These are phyloP conservation scores for Alternaria gaisen DNA, from an alignment of 2,329 filamentous ascomycete genomes.

Conservation along the genomic window DNA sequence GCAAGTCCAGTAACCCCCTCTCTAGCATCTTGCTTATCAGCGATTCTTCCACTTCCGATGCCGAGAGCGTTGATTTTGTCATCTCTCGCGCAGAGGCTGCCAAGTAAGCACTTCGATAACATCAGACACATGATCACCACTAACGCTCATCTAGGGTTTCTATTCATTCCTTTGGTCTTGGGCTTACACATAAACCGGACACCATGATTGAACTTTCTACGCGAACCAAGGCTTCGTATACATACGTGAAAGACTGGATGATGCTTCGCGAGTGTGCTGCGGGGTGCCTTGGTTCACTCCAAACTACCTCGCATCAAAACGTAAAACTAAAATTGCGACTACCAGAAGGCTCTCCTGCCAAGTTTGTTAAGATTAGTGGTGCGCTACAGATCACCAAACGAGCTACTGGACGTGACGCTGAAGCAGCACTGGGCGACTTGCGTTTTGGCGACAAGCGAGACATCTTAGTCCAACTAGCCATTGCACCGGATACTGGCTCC, in stretches of 20 bases:
- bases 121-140: neutral
- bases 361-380: slow-evolving; percentile 98
- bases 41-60: slow-evolving; percentile 93
- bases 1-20: slow-evolving; percentile 93
- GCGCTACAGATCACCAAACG: slow-evolving; percentile 96
- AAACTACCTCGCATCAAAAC: slow-evolving; percentile 97
- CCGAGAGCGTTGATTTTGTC: slow-evolving; percentile 96
- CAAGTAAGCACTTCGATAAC: slow-evolving; percentile 69
- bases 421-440: slow-evolving; percentile 89
- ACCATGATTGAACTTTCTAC: slow-evolving; percentile 98
- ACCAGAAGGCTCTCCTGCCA: slow-evolving; percentile 94
- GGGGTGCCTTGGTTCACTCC: slow-evolving; percentile 88
- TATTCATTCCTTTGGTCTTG: slow-evolving; percentile 95
- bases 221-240: slow-evolving; percentile 94
- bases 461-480: slow-evolving; percentile 81
- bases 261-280: slow-evolving; percentile 97
- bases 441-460: slow-evolving; percentile 91
- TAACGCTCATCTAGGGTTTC: slow-evolving; percentile 70
- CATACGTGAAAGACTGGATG: slow-evolving; percentile 99
- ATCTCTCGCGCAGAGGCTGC: slow-evolving; percentile 95
- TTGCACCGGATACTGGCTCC: slow-evolving; percentile 82
- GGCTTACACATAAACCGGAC: slow-evolving; percentile 96
- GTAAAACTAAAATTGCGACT: slow-evolving; percentile 94
- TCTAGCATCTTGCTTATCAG: slow-evolving; percentile 97
- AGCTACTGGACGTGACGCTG: slow-evolving; percentile 91